Evolutionary conservation across 441 rosid genomes (phyloP).

Genomic region (Jatropha multifida): DNA sequence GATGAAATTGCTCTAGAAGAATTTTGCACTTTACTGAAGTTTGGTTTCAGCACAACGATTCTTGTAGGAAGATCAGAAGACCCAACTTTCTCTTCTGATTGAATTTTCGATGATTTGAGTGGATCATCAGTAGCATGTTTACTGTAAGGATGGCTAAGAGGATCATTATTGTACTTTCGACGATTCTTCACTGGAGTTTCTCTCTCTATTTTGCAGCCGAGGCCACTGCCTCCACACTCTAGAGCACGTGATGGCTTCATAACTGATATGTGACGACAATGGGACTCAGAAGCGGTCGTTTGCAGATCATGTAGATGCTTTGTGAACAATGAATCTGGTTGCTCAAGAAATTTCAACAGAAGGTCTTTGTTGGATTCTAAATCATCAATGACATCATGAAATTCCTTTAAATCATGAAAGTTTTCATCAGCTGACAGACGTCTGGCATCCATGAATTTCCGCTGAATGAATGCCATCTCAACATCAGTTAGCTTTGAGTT

Average conservation of each 20-base stretch:
- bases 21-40: constrained; percentile 53
- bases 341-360: constrained; percentile 74
- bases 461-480: constrained; percentile 65
- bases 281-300: constrained; percentile 40
- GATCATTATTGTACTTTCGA: constrained; percentile 33
- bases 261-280: constrained; percentile 39
- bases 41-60: constrained; percentile 94
- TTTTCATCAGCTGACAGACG: constrained; percentile 70
- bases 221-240: constrained; percentile 29
- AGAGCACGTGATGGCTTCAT: constrained; percentile 38
- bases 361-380: constrained; percentile 79
- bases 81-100: constrained; percentile 41
- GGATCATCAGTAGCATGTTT: constrained; percentile 35
- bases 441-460: constrained; percentile 72
- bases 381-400: constrained; percentile 73
- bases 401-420: constrained; percentile 69
- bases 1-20: constrained; percentile 44
- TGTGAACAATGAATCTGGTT: constrained; percentile 78
- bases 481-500: constrained; percentile 48
- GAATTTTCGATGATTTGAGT: constrained; percentile 39
- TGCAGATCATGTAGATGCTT: constrained; percentile 81
- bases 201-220: constrained; percentile 35
- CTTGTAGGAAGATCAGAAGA: constrained; percentile 50
- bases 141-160: constrained; percentile 29
- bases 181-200: constrained; percentile 36